A percentile compares a stretch with the other conserved stretches of the same genome.
These are phyloP conservation scores for Sporothrix brunneoviolacea DNA, from an alignment of 2,329 filamentous ascomycete genomes.

Conservation along the genomic window DNA sequence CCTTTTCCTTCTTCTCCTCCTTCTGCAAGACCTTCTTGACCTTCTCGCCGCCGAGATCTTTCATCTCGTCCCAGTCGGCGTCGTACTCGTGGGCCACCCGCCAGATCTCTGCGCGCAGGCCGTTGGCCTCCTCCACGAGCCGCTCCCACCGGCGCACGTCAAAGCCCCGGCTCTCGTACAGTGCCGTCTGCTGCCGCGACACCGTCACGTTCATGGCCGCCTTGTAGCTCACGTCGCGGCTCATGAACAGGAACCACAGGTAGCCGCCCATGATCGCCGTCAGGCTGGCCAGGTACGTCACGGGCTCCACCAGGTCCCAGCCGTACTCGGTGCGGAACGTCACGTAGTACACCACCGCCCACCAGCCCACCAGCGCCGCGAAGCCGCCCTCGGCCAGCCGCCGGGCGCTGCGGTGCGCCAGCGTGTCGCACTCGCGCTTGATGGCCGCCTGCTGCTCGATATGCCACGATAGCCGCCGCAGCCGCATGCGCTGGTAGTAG, in stretches of 20 bases:
- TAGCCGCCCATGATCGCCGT: constrained; percentile 84
- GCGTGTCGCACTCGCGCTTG: constrained; percentile 72
- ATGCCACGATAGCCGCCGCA: constrained; percentile 63
- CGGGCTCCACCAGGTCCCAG: constrained; percentile 87
- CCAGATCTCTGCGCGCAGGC: constrained; percentile 70
- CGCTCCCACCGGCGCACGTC: constrained; percentile 71
- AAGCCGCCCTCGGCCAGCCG: constrained; percentile 76
- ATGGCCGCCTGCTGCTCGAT: constrained; percentile 65
- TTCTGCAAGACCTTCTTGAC: constrained; percentile 51
- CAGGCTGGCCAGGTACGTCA: constrained; percentile 84
- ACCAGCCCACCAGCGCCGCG: constrained; percentile 66
- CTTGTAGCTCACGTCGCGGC: constrained; percentile 79
- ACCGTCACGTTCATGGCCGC: constrained; percentile 84
- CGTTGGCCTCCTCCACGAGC: constrained; percentile 72
- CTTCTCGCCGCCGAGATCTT: constrained; percentile 64
- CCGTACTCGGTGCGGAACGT: constrained; percentile 69
- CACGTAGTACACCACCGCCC: constrained; percentile 70
- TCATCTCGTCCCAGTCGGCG: constrained; percentile 77
- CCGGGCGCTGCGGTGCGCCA: constrained; percentile 73
- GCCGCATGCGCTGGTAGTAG: constrained; percentile 71
- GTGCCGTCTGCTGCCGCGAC: constrained; percentile 63
- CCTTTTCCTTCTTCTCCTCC: constrained; percentile 33
- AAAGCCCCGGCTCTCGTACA: constrained; percentile 72
- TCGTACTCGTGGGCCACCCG: constrained; percentile 79
- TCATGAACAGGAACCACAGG: constrained; percentile 90